Evolutionary conservation across 1,139 yeast genomes (phyloP), one percentile per base, ranked within the genome.

Genomic region (Zygoascus sp.): DNA sequence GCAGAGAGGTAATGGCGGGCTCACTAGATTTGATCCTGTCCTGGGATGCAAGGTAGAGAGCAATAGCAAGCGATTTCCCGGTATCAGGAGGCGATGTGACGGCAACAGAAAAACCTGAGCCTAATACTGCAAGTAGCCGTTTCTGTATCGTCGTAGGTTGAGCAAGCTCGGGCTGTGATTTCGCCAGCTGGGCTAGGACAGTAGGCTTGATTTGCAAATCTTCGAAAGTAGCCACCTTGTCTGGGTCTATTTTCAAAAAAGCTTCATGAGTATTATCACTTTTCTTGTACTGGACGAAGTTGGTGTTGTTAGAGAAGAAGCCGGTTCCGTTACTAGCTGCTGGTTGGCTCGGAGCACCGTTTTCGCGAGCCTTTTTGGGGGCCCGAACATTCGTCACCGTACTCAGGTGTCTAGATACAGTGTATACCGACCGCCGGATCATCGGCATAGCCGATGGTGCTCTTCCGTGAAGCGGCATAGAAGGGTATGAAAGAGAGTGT

Each of bases 1-100:
- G 72, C 30, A 88, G 62, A 0, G 53, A 56, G 5, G 61, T 53
- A 32, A 62, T 51, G 9, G 41, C 27, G 15, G 46, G 46, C 40
- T 16, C 17, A 2, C 32, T 32, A 25, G 42, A 27, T 22, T 40
- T 22, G 21, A 25, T 40, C 17, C 46, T 39, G 3, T 32, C 20
- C 19, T 27, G 37, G 4, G 62, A 55, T 13, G 58, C 49, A 40
- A 58, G 43, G 30, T 55, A 58, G 1, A 63, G 47, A 1, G 51
- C 49, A 2, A 58, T 51, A 2, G 65, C 66, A 5, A 57, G 42
- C 1, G 65, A 55, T 42, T 56, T 56, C 1, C 69, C 69, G 5
- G 61, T 46, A 10, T 62, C 63, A 2, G 67, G 58, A 3, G 53
- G 48, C 0, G 65, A 57, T 17, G 52, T 44, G 16, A 58, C 63